Conservation (phyloP, 495 filamentous ascomycete species). For the Geoglossum glabrum region DNA sequence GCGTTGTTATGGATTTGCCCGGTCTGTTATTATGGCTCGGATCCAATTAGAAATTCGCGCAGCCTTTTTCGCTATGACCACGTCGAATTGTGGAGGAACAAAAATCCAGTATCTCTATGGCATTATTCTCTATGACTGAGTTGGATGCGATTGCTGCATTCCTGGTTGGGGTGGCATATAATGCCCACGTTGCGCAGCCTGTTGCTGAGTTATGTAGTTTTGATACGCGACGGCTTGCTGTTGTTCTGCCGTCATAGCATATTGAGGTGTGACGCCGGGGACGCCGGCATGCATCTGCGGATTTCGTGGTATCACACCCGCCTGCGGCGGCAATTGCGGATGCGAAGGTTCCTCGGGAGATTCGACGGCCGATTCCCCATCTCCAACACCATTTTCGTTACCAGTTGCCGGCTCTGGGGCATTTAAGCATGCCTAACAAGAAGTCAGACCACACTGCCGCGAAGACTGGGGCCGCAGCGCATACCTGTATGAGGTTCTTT, state of each 20-base stretch:
- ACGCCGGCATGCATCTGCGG: slow-evolving; percentile 24
- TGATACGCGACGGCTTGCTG: slow-evolving; percentile 39
- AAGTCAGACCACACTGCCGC: slow-evolving; percentile 1
- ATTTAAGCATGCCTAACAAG: slow-evolving; percentile 71
- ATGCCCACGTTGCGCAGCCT: slow-evolving; percentile 26
- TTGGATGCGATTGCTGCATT: slow-evolving; percentile 18
- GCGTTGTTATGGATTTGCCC: not conserved
- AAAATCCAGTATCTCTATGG: slow-evolving; percentile 1
- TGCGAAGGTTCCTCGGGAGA: slow-evolving; percentile 42
- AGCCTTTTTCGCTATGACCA: not conserved
- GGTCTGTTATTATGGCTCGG: not conserved
- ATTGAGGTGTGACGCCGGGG: slow-evolving; percentile 32
- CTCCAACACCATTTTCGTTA: slow-evolving; percentile 68
- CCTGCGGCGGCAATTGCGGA: slow-evolving; percentile 37
- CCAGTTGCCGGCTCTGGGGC: slow-evolving; percentile 81
- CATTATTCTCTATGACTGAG: slow-evolving; percentile 1
- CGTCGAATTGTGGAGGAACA: not conserved
- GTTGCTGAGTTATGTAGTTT: slow-evolving; percentile 37
- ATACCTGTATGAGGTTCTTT: slow-evolving; percentile 98
- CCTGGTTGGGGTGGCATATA: slow-evolving; percentile 36
- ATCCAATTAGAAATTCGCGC: not conserved
- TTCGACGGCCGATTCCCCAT: slow-evolving; percentile 42
- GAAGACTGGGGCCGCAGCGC: slow-evolving; percentile 7
- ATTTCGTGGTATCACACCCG: slow-evolving; percentile 26
- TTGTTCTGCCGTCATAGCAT: slow-evolving; percentile 34